phyloP scores from a whole-genome alignment of 805 yeast genomes.

The Millerozyma miso region DNA sequence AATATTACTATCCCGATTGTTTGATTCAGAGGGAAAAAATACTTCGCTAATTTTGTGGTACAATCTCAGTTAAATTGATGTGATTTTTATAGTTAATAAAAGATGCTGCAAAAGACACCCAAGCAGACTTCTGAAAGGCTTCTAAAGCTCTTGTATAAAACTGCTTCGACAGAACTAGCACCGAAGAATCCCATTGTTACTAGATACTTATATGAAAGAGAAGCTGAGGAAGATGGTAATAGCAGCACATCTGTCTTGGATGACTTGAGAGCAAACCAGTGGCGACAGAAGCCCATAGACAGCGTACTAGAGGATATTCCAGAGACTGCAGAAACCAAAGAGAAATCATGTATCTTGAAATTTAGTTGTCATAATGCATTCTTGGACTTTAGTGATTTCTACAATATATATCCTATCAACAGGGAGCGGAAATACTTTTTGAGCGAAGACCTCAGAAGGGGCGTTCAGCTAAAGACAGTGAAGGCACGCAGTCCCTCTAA shows the following conservation, averaged over 20 bases:
- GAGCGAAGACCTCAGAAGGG: constrained; percentile 15
- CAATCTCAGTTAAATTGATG: background rate
- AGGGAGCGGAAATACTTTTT: constrained; percentile 27
- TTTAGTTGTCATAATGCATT: constrained; percentile 36
- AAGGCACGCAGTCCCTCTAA: constrained; percentile 47
- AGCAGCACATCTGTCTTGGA: constrained; percentile 20
- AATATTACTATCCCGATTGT: background rate
- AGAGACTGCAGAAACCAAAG: background rate
- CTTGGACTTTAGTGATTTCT: constrained; percentile 36
- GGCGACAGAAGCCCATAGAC: constrained; percentile 26
- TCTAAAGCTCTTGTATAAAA: constrained; percentile 26
- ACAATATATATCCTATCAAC: constrained; percentile 30
- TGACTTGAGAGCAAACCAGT: constrained; percentile 24
- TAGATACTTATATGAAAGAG: constrained; percentile 21
- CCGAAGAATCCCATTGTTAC: constrained; percentile 24
- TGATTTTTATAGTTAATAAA: constrained; percentile 1
- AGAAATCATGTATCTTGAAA: constrained; percentile 29
- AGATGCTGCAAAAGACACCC: constrained; percentile 9
- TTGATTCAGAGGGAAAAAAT: constrained; percentile 1
- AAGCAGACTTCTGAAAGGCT: constrained; percentile 22
- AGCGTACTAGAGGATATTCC: constrained; percentile 23
- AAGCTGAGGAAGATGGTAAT: constrained; percentile 1
- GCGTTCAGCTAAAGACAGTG: constrained; percentile 37
- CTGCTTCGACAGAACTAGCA: constrained; percentile 25
- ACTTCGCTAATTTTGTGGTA: constrained; percentile 3